Conservation (phyloP, 1,284 basidiomycete genomes). For the Ceratobasidium papillatum region DNA sequence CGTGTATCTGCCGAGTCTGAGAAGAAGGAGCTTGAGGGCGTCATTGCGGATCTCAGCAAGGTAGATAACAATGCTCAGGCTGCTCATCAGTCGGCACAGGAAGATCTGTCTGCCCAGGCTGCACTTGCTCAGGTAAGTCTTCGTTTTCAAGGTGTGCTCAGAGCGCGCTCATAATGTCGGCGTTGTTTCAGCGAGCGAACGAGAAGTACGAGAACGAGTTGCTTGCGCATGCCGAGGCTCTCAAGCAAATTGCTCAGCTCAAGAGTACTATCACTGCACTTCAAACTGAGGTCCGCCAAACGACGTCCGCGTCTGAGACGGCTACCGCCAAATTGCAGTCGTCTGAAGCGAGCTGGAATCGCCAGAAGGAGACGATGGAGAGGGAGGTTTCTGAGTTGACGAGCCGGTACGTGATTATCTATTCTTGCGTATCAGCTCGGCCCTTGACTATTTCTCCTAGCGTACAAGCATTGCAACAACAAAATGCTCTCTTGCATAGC, state of each 20-base stretch:
- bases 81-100: slow-evolving; percentile 69
- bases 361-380: slow-evolving; percentile 77
- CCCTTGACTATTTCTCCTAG: slow-evolving; percentile 54
- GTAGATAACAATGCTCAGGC: slow-evolving; percentile 71
- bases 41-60: slow-evolving; percentile 76
- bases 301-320: slow-evolving; percentile 70
- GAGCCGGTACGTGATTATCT: slow-evolving; percentile 61
- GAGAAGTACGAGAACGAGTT: slow-evolving; percentile 82
- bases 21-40: slow-evolving; percentile 79
- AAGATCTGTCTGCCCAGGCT: slow-evolving; percentile 70
- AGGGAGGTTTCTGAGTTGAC: slow-evolving; percentile 79
- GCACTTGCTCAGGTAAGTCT: slow-evolving; percentile 70
- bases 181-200: slow-evolving; percentile 69
- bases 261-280: slow-evolving; percentile 67
- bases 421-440: background rate
- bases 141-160: background rate
- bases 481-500: slow-evolving; percentile 82
- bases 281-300: slow-evolving; percentile 65
- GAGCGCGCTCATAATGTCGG: background rate
- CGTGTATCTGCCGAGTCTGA: slow-evolving; percentile 75
- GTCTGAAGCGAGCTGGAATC: slow-evolving; percentile 81
- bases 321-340: slow-evolving; percentile 73
- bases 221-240: slow-evolving; percentile 82
- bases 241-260: slow-evolving; percentile 73
- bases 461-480: slow-evolving; percentile 76